Percentiles rank a stretch among this genome's conserved stretches.
phyloP scores from a whole-genome alignment of 108 stramenopile genomes.

The Fistulifera pelliculosa region DNA sequence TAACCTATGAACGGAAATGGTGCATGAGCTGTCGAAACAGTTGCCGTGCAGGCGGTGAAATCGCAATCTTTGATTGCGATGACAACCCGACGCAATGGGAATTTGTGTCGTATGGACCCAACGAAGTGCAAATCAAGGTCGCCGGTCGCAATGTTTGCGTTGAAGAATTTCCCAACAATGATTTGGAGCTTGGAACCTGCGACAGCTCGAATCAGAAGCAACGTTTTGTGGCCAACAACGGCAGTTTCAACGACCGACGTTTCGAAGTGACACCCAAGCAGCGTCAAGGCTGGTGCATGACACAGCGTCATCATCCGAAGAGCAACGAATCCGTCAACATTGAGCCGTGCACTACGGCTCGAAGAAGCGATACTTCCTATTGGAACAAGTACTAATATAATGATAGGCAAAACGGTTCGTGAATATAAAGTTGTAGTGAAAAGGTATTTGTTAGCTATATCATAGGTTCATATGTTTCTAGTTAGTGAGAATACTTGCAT shows the following conservation, averaged over 20 bases:
- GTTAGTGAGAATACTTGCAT: no score
- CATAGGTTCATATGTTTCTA: no score
- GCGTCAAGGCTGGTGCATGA: slow-evolving; percentile 6
- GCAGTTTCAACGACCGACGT: background rate
- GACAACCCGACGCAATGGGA: no score
- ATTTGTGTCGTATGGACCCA: background rate
- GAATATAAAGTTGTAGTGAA: no score
- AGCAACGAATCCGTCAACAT: slow-evolving; percentile 1
- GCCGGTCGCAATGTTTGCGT: background rate
- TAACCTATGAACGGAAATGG: slow-evolving; percentile 33
- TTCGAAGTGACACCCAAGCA: background rate
- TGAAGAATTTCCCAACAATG: background rate
- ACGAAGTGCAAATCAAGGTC: slow-evolving; percentile 5
- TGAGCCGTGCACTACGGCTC: slow-evolving; percentile 2
- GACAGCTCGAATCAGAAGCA: background rate
- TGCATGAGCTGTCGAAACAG: slow-evolving; percentile 29
- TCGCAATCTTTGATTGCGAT: background rate
- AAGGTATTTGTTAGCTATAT: no score
- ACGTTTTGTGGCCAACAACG: background rate
- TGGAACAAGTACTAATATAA: slow-evolving; percentile 5
- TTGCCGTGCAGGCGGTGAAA: background rate
- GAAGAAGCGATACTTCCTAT: background rate
- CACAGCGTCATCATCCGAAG: slow-evolving; percentile 12
- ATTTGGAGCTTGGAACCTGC: background rate
- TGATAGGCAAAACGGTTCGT: no score